These are phyloP conservation scores for Lentinula novae-zelandiae DNA, from an alignment of 1,284 basidiomycete genomes.

Conservation along the genomic window DNA sequence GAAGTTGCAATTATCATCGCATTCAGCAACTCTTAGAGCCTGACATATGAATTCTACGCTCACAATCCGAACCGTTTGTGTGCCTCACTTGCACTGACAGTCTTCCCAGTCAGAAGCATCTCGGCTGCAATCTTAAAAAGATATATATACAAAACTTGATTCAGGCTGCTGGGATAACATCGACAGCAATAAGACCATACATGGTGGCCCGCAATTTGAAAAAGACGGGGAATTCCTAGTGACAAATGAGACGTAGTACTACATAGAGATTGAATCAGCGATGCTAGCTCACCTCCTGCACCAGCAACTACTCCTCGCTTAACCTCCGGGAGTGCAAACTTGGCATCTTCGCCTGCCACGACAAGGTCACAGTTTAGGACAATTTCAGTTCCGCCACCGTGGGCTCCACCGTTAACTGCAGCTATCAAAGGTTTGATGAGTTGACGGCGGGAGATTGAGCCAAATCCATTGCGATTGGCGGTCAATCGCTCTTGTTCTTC, in stretches of 20 bases:
- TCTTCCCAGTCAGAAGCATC: constrained; percentile 69
- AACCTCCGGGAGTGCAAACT: constrained; percentile 80
- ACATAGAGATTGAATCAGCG: too few species aligned
- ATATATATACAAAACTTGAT: background rate
- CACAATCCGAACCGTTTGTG: constrained; percentile 73
- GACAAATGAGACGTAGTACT: constrained; percentile 16
- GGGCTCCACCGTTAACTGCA: constrained; percentile 77
- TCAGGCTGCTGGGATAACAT: background rate
- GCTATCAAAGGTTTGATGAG: constrained; percentile 79
- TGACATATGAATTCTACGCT: constrained; percentile 24
- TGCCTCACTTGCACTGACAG: constrained; percentile 66
- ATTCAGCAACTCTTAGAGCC: background rate
- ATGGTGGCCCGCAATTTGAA: constrained; percentile 64
- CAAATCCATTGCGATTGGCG: constrained; percentile 64
- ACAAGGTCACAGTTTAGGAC: constrained; percentile 82
- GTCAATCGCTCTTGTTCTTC: constrained; percentile 41
- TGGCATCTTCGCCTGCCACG: constrained; percentile 67
- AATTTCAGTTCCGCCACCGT: constrained; percentile 81
- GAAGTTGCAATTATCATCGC: background rate
- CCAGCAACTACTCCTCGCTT: constrained; percentile 75
- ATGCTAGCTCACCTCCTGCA: constrained; percentile 58
- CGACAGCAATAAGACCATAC: constrained; percentile 31
- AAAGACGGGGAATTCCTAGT: constrained; percentile 61
- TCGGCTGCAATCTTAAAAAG: constrained; percentile 64
- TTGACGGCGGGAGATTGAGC: constrained; percentile 66